Evolutionary conservation across 2,329 filamentous ascomycete species (phyloP), one percentile per base, ranked within the genome.

Genomic region (Chaetomium olivaceum): DNA sequence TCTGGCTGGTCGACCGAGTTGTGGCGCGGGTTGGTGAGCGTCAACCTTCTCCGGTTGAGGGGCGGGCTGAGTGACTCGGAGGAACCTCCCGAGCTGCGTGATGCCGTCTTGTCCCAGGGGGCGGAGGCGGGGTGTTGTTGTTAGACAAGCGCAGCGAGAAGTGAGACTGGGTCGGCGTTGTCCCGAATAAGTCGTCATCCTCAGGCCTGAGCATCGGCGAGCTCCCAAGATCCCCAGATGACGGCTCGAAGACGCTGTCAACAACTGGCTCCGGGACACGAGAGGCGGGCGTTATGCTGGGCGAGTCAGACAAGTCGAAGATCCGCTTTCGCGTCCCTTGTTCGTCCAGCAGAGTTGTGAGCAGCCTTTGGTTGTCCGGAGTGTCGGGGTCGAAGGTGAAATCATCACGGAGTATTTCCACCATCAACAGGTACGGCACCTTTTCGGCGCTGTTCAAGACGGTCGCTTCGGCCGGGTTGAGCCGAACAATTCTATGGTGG

Each of bases 391-490:
- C 89, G 72, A 95, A 95, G 39, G 89, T 89, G 73, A 95, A 94
- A 73, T 95, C 91, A 70, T 94, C 91, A 27, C 89, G 82, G 57
- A 95, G 78, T 25, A 95, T 88, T 74, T 95, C 91, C 2, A 94
- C 87, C 91, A 95, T 93, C 31, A 95, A 82, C 58, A 95, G 78
- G 77, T 93, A 95, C 0, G 91, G 91, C 54, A 95, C 91, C 74
- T 93, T 91, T 76, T 95, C 91, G 4, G 91, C 91, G 75, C 91
- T 95, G 77, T 95, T 95, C 60, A 95, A 79, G 62, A 93, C 92
- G 0, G 91, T 94, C 6, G 91, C 89, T 77, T 95, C 91, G 1
- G 91, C 90, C 7, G 91, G 92, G 73, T 93, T 95, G 58, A 95
- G 82, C 46, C 91, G 86, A 55, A 95, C 91, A 66, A 95, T 92